phyloP scores from a whole-genome alignment of 805 yeast genomes.

The Brettanomyces anomalus region DNA sequence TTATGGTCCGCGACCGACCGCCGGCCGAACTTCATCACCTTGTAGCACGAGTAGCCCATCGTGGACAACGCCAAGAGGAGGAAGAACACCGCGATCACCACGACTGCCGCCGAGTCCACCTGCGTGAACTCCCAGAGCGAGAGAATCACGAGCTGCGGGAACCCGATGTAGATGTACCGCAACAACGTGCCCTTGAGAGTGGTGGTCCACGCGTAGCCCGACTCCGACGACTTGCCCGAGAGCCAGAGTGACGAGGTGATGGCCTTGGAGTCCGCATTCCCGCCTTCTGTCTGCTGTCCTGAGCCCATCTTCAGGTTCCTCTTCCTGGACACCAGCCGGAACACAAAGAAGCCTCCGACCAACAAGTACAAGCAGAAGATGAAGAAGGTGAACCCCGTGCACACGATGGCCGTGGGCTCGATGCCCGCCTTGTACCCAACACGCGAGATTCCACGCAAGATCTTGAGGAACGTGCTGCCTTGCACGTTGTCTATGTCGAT shows the following conservation, averaged over 20 bases:
- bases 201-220: conserved; percentile 45
- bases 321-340: conserved; percentile 32
- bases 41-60: conserved; percentile 56
- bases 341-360: conserved; percentile 46
- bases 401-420: conserved; percentile 76
- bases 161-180: conserved; percentile 76
- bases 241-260: no score
- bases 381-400: conserved; percentile 84
- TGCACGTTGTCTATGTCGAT: conserved; percentile 25
- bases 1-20: conserved; percentile 49
- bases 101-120: conserved; percentile 80
- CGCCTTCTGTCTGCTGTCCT: no score
- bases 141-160: conserved; percentile 68
- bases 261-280: no score
- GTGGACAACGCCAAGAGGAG: conserved; percentile 52
- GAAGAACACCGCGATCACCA: conserved; percentile 70
- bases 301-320: conserved; percentile 27
- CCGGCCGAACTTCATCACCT: conserved; percentile 55
- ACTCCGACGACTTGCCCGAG: conserved; percentile 12
- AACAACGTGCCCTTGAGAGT: conserved; percentile 73
- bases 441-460: conserved; percentile 81
- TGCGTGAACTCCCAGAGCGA: conserved; percentile 83
- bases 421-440: conserved; percentile 68
- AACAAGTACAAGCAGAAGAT: conserved; percentile 67
- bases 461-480: conserved; percentile 52